These are phyloP conservation scores for Kluyveromyces nonfermentans DNA, from an alignment of 805 yeast species.

Conservation along the genomic window DNA sequence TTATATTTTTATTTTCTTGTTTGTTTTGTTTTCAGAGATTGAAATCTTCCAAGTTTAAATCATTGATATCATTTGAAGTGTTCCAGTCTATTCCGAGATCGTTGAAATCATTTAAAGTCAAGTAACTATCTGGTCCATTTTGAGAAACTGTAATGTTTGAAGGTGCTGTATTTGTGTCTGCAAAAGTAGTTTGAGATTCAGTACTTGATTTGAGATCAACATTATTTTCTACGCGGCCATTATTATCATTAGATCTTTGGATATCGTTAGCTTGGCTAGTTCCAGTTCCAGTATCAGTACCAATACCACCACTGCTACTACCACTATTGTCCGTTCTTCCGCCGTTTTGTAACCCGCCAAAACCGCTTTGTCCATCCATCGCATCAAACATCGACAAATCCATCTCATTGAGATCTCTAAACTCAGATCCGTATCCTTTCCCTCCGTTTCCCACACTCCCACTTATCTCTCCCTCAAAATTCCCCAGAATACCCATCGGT, in stretches of 20 bases:
- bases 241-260: constrained; percentile 1
- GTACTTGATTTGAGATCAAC: constrained; percentile 1
- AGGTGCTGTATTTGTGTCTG: constrained; percentile 5
- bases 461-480: background rate
- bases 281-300: constrained; percentile 3
- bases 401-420: constrained; percentile 20
- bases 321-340: constrained; percentile 3
- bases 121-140: constrained; percentile 20
- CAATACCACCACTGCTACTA: constrained; percentile 2
- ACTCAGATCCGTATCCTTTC: constrained; percentile 6
- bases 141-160: background rate
- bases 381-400: constrained; percentile 26
- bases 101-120: constrained; percentile 29
- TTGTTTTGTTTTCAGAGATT: constrained; percentile 16
- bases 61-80: constrained; percentile 21
- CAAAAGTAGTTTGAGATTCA: constrained; percentile 7
- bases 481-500: constrained; percentile 1
- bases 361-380: constrained; percentile 24
- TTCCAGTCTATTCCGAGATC: constrained; percentile 29
- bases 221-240: constrained; percentile 5
- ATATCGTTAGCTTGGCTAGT: background rate
- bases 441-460: background rate
- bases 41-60: constrained; percentile 21
- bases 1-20: background rate
- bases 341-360: constrained; percentile 9